A percentile compares a stretch with the other conserved stretches of the same genome.
Evolutionary conservation across 306 rosid genomes (phyloP).

Genomic region (Lathyrus aphaca): DNA sequence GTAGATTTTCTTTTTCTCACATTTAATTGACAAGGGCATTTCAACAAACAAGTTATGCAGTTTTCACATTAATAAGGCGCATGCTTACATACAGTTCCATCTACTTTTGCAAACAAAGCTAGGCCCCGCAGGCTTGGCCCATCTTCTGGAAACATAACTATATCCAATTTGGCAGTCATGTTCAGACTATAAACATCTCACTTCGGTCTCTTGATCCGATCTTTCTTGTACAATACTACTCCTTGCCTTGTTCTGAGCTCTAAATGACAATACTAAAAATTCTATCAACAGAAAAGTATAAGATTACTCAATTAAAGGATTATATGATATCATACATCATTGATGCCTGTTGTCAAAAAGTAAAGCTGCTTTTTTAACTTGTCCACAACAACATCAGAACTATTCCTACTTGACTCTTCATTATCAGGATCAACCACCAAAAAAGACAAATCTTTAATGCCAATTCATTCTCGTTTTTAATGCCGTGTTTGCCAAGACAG

Average conservation of each 20-base stretch:
- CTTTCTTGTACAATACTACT: neutral
- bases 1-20: neutral
- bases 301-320: neutral
- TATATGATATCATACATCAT: neutral
- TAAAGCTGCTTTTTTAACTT: conserved; percentile 5
- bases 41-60: neutral
- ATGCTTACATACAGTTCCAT: conserved; percentile 4
- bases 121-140: conserved; percentile 7
- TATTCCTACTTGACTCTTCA: conserved; percentile 12
- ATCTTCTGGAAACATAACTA: neutral
- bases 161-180: neutral
- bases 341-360: conserved; percentile 24
- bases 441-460: conserved; percentile 9
- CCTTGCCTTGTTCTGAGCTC: conserved; percentile 10
- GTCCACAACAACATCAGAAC: conserved; percentile 14
- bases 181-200: neutral
- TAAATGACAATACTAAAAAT: neutral
- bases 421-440: conserved; percentile 40
- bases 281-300: neutral
- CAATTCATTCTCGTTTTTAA: conserved; percentile 6
- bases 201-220: neutral
- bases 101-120: conserved; percentile 11
- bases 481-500: conserved; percentile 21
- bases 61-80: neutral
- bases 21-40: conserved; percentile 1